Conservation (phyloP, 306 rosid species). For the Betula pendula region DNA sequence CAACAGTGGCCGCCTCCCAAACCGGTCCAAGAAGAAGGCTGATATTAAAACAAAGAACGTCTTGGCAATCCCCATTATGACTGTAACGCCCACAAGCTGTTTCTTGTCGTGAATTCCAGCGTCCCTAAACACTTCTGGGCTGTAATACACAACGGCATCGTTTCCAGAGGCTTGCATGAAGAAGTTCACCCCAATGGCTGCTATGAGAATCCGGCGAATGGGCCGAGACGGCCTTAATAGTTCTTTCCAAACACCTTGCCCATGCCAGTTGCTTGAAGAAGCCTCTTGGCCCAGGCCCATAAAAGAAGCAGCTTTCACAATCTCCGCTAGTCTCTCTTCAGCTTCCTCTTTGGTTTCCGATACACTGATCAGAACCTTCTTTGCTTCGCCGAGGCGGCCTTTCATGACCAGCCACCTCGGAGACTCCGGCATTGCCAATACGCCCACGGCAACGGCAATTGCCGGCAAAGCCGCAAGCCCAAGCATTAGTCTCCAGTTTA, state of each 20-base stretch:
- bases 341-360: conserved; percentile 55
- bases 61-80: conserved; percentile 70
- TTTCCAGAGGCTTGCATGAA: conserved; percentile 98
- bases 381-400: conserved; percentile 48
- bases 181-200: conserved; percentile 76
- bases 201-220: conserved; percentile 54
- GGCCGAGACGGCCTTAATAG: conserved; percentile 49
- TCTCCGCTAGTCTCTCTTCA: conserved; percentile 49
- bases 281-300: background rate
- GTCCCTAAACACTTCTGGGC: conserved; percentile 64
- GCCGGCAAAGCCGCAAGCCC: conserved; percentile 71
- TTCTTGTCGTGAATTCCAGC: conserved; percentile 55
- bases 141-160: conserved; percentile 79
- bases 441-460: conserved; percentile 43
- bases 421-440: conserved; percentile 73
- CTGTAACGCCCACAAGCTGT: conserved; percentile 61
- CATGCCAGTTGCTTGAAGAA: conserved; percentile 28
- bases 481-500: conserved; percentile 77
- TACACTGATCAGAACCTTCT: conserved; percentile 33
- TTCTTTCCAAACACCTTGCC: conserved; percentile 67
- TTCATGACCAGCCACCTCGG: conserved; percentile 74
- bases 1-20: conserved; percentile 67
- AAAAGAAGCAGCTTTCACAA: conserved; percentile 38
- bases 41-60: conserved; percentile 53
- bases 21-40: conserved; percentile 59